Percentiles rank a stretch among this genome's conserved stretches.
Conservation (phyloP, 805 yeast genomes). For the Zygosaccharomyces siamensis region DNA sequence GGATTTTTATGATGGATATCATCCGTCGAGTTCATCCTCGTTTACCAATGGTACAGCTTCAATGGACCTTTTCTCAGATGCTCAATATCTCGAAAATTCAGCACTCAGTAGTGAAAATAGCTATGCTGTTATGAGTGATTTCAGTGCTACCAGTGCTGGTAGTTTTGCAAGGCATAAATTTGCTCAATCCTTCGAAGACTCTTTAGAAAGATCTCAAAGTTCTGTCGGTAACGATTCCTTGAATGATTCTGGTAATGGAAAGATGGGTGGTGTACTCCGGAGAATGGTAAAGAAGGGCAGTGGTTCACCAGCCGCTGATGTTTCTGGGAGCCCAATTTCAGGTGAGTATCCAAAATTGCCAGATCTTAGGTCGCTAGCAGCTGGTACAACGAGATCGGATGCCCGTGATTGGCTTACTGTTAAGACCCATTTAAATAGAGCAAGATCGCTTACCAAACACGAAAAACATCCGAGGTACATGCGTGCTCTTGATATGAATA, state of each 20-base stretch:
- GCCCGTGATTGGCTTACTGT: slow-evolving; percentile 49
- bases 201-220: slow-evolving; percentile 26
- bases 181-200: slow-evolving; percentile 38
- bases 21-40: slow-evolving; percentile 12
- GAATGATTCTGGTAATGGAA: slow-evolving; percentile 27
- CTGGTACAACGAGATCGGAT: slow-evolving; percentile 35
- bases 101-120: slow-evolving; percentile 37
- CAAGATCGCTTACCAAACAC: slow-evolving; percentile 59
- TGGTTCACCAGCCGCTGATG: slow-evolving; percentile 24
- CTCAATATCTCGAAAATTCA: slow-evolving; percentile 50
- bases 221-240: slow-evolving; percentile 8
- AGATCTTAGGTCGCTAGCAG: slow-evolving; percentile 24
- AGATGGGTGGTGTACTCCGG: slow-evolving; percentile 32
- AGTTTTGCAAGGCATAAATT: slow-evolving; percentile 70
- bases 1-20: slow-evolving; percentile 17
- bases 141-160: slow-evolving; percentile 88
- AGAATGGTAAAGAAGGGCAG: slow-evolving; percentile 29
- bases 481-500: slow-evolving; percentile 54
- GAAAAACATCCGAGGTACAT: slow-evolving; percentile 70
- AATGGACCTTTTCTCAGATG: slow-evolving; percentile 35
- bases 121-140: slow-evolving; percentile 50
- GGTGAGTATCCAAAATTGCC: slow-evolving; percentile 30
- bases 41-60: slow-evolving; percentile 12
- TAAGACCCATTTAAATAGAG: slow-evolving; percentile 61
- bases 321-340: slow-evolving; percentile 17